Base-by-base conservation (phyloP, 2,329 filamentous ascomycete species). In the Aphanocladium album region DNA sequence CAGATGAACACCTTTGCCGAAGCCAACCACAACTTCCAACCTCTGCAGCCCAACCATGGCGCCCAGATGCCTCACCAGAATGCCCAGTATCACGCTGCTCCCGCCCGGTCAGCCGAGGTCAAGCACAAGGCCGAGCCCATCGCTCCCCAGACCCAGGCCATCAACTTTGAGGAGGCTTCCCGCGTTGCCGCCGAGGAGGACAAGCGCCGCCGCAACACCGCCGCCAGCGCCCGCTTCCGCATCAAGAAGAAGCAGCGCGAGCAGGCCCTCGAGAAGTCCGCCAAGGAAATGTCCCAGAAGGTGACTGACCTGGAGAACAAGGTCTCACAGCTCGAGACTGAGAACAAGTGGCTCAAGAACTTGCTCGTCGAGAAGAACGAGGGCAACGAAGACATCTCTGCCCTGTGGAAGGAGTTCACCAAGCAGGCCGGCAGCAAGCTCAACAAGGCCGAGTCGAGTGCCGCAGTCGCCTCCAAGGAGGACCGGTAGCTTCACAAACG, bases 201-300 rank as follows among this genome's bases (percentile, higher is more conserved):
- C 73, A 96, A 96, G 78, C 88, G 91, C 54, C 86, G 91, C 62
- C 87, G 91, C 65, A 96, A 96, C 77, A 96, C 92, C 2, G 91
- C 91, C 35, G 91, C 91, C 60, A 92, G 88, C 66, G 91, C 91
- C 19, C 89, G 91, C 54, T 96, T 96, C 82, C 89, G 91, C 62
- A 86, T 95, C 72, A 96, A 96, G 86, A 96, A 96, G 88, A 96
- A 96, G 85, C 90, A 95, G 77, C 88, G 91, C 55, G 91, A 96
- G 79, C 89, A 93, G 74, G 89, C 90, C 9, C 85, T 96, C 57
- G 90, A 93, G 74, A 86, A 86, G 69, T 88, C 86, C 3, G 88
- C 91, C 68, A 91, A 92, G 74, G 91, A 96, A 67, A 90, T 93
- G 76, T 85, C 85, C 30, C 89, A 95, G 50, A 92, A 92, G 77